Evolutionary conservation across 2,329 filamentous ascomycete species (phyloP).

Genomic region (Colletotrichum sublineola): DNA sequence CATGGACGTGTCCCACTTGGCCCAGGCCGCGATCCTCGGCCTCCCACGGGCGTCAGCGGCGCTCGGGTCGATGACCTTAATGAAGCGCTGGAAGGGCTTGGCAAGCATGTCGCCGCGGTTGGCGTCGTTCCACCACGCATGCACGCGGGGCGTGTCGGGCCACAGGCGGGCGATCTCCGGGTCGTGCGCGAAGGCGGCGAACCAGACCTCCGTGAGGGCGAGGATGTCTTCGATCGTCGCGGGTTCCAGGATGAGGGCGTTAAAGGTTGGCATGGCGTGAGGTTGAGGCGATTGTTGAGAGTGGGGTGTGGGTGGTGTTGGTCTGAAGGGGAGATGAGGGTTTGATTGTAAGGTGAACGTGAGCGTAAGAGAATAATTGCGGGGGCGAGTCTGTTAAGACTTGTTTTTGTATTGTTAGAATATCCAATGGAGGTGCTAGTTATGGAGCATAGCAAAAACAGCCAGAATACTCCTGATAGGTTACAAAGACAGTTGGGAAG

Average conservation of each 20-base stretch:
- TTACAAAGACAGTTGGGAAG: too few relatives aligned
- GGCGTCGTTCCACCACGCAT: constrained; percentile 39
- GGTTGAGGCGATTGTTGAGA: background rate
- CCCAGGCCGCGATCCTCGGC: constrained; percentile 32
- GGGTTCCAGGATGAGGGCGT: background rate
- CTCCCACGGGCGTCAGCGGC: background rate
- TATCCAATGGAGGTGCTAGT: too few relatives aligned
- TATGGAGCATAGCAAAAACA: too few relatives aligned
- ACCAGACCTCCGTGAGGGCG: constrained; percentile 37
- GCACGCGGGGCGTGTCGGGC: constrained; percentile 34
- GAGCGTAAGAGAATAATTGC: too few relatives aligned
- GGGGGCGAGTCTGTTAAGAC: too few relatives aligned
- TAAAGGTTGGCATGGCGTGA: background rate
- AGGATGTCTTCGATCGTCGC: constrained; percentile 22
- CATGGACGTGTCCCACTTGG: constrained; percentile 38
- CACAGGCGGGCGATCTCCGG: constrained; percentile 24
- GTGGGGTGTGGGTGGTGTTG: background rate
- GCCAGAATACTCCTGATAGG: too few relatives aligned
- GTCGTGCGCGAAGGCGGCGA: constrained; percentile 36
- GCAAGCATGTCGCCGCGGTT: constrained; percentile 30
- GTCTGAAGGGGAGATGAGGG: too few relatives aligned
- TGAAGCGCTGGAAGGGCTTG: constrained; percentile 32
- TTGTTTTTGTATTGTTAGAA: too few relatives aligned
- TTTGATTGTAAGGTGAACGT: too few relatives aligned
- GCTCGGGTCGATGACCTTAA: constrained; percentile 32